phyloP scores from a whole-genome alignment of 495 filamentous ascomycete genomes.

The Penicillium steckii region DNA sequence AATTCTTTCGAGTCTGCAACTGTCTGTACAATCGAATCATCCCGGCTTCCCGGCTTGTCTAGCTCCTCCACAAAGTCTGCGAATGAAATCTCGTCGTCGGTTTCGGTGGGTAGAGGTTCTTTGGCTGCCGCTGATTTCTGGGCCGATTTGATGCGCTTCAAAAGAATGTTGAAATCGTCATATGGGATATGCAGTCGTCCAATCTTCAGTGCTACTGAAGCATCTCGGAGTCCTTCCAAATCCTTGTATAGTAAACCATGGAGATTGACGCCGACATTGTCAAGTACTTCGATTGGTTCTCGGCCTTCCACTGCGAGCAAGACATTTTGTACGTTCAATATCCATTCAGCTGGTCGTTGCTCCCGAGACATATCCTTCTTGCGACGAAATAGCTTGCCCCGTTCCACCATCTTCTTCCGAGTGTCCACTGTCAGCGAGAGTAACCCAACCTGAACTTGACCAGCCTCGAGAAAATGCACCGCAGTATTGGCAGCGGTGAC shows the following conservation, averaged over 20 bases:
- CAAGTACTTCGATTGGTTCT: slow-evolving; percentile 85
- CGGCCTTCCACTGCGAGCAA: slow-evolving; percentile 82
- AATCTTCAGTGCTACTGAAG: slow-evolving; percentile 85
- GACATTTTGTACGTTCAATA: slow-evolving; percentile 78
- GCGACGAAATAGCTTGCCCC: slow-evolving; percentile 86
- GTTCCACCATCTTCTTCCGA: slow-evolving; percentile 83
- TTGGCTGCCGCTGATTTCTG: slow-evolving; percentile 26
- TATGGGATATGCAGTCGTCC: slow-evolving; percentile 87
- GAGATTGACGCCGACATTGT: slow-evolving; percentile 82
- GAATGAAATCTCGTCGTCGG: slow-evolving; percentile 60
- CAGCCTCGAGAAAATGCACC: slow-evolving; percentile 72
- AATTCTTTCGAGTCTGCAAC: slow-evolving; percentile 95
- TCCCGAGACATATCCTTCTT: slow-evolving; percentile 66
- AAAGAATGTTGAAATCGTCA: slow-evolving; percentile 73
- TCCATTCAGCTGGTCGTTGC: slow-evolving; percentile 91
- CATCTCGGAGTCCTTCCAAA: slow-evolving; percentile 83
- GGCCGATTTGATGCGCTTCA: slow-evolving; percentile 47
- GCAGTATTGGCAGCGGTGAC: slow-evolving; percentile 79
- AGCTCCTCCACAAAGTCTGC: slow-evolving; percentile 77
- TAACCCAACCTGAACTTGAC: slow-evolving; percentile 78
- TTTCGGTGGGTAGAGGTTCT: slow-evolving; percentile 38
- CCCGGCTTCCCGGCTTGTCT: slow-evolving; percentile 66
- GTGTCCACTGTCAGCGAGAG: slow-evolving; percentile 88
- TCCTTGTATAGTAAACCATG: slow-evolving; percentile 91
- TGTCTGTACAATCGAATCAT: slow-evolving; percentile 75